Percentiles rank a stretch among this genome's conserved stretches.
Evolutionary conservation across 2,329 filamentous ascomycete genomes (phyloP).

Genomic region (Stachybotrys chartarum): DNA sequence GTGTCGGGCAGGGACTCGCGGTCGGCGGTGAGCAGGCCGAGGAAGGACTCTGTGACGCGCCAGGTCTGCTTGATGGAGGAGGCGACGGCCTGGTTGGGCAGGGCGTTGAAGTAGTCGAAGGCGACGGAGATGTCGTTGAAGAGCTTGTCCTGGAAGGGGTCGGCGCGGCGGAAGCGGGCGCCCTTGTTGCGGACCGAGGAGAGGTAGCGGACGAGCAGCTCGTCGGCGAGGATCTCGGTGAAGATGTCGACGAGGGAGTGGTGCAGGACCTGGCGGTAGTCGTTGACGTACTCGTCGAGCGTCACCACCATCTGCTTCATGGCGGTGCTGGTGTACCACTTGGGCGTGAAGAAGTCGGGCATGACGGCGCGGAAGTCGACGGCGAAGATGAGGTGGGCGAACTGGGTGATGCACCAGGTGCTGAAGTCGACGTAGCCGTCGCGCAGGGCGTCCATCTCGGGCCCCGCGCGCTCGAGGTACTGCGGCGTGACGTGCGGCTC

Average conservation of each 20-base stretch:
- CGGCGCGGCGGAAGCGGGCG: slow-evolving; percentile 77
- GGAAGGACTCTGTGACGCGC: slow-evolving; percentile 81
- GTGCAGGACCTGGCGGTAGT: slow-evolving; percentile 80
- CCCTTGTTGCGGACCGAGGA: slow-evolving; percentile 79
- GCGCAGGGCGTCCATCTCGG: slow-evolving; percentile 67
- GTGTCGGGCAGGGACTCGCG: slow-evolving; percentile 65
- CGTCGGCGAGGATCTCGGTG: slow-evolving; percentile 86
- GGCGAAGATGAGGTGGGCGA: slow-evolving; percentile 79
- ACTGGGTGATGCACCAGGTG: slow-evolving; percentile 84
- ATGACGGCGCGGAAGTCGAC: slow-evolving; percentile 84
- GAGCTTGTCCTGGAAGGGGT: slow-evolving; percentile 89
- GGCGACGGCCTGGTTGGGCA: slow-evolving; percentile 62
- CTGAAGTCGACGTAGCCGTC: slow-evolving; percentile 94
- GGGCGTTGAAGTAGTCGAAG: slow-evolving; percentile 77
- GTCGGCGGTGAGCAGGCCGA: slow-evolving; percentile 72
- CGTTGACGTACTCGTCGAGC: slow-evolving; percentile 87
- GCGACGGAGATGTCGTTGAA: slow-evolving; percentile 86
- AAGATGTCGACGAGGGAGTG: slow-evolving; percentile 85
- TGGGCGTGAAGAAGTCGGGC: slow-evolving; percentile 81
- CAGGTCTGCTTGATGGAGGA: slow-evolving; percentile 81
- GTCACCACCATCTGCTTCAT: slow-evolving; percentile 94
- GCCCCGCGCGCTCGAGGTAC: slow-evolving; percentile 68
- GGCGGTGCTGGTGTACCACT: slow-evolving; percentile 79
- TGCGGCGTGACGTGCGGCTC: slow-evolving; percentile 71
- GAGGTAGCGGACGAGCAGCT: slow-evolving; percentile 82